phyloP scores from a whole-genome alignment of 306 rosid species.

The Inga oerstediana region DNA sequence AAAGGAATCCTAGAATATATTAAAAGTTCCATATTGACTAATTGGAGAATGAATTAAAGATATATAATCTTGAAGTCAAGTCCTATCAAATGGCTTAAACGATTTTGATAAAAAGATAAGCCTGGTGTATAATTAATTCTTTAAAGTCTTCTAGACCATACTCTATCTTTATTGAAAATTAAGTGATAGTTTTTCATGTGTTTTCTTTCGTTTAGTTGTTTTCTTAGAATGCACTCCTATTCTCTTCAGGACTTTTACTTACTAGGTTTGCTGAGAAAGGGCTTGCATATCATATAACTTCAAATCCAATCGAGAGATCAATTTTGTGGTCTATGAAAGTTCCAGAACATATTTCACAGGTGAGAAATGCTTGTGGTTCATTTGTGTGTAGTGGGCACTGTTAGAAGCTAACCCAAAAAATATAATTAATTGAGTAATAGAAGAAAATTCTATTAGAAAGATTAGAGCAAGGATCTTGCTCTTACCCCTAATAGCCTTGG shows the following conservation, averaged over 20 bases:
- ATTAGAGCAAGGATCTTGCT: too few species aligned
- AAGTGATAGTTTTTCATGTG: slow-evolving; percentile 6
- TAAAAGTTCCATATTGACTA: not conserved
- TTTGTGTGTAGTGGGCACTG: not conserved
- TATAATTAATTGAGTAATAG: too few species aligned
- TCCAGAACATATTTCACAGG: slow-evolving; percentile 86
- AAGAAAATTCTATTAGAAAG: too few species aligned
- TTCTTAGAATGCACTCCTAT: slow-evolving; percentile 27
- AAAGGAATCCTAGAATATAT: too few species aligned
- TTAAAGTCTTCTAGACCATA: not conserved
- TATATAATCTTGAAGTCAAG: not conserved
- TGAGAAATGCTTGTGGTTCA: slow-evolving; percentile 33
- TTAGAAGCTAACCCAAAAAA: too few species aligned
- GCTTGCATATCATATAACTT: slow-evolving; percentile 68
- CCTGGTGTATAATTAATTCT: not conserved
- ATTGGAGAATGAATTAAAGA: not conserved
- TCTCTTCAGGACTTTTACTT: slow-evolving; percentile 72
- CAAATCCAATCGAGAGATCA: slow-evolving; percentile 83
- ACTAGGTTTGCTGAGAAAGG: slow-evolving; percentile 90
- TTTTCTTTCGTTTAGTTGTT: not conserved
- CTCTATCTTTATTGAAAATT: slow-evolving; percentile 17
- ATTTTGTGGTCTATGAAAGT: slow-evolving; percentile 87
- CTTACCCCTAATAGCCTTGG: too few species aligned
- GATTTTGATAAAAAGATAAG: not conserved
- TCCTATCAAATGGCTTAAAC: not conserved